These are phyloP conservation scores for Cercophora newfieldiana DNA, from an alignment of 495 filamentous ascomycete species.

Conservation along the genomic window DNA sequence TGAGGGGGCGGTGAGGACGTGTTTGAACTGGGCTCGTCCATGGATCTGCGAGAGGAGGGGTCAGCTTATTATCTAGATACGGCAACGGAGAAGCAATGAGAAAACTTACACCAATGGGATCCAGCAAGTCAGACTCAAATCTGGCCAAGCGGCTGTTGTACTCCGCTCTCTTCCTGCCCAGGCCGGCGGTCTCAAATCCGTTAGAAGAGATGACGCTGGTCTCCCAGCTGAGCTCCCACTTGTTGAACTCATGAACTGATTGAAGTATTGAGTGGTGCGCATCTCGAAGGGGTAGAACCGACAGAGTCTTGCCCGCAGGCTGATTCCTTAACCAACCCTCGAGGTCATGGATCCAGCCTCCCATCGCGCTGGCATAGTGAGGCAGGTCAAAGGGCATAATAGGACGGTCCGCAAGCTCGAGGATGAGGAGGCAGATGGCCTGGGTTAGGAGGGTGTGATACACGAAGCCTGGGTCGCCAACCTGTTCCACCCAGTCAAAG, in stretches of 20 bases:
- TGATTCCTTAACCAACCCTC: constrained; percentile 57
- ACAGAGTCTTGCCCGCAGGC: constrained; percentile 32
- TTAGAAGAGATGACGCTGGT: constrained; percentile 60
- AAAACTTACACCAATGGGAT: constrained; percentile 70
- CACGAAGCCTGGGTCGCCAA: constrained; percentile 77
- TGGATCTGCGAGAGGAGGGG: constrained; percentile 60
- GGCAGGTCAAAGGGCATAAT: constrained; percentile 80
- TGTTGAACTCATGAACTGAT: constrained; percentile 64
- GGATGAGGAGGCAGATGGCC: constrained; percentile 76
- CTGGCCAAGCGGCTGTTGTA: constrained; percentile 71
- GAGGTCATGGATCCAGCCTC: constrained; percentile 64
- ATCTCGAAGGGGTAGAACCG: constrained; percentile 58
- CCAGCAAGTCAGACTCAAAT: constrained; percentile 83
- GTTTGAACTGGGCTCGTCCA: constrained; percentile 90
- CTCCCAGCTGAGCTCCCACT: constrained; percentile 74
- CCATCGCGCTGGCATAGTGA: constrained; percentile 59
- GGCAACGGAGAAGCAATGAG: background rate
- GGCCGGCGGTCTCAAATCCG: constrained; percentile 67
- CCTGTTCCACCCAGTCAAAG: constrained; percentile 78
- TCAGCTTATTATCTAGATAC: background rate
- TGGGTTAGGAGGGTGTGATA: constrained; percentile 81
- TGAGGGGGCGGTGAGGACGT: constrained; percentile 84
- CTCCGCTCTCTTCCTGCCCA: constrained; percentile 62
- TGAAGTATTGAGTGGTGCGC: constrained; percentile 60
- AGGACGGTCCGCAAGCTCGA: constrained; percentile 78